Evolutionary conservation across 495 filamentous ascomycete species (phyloP), one percentile per base, ranked within the genome.

Genomic region (Rhypophila decipiens): DNA sequence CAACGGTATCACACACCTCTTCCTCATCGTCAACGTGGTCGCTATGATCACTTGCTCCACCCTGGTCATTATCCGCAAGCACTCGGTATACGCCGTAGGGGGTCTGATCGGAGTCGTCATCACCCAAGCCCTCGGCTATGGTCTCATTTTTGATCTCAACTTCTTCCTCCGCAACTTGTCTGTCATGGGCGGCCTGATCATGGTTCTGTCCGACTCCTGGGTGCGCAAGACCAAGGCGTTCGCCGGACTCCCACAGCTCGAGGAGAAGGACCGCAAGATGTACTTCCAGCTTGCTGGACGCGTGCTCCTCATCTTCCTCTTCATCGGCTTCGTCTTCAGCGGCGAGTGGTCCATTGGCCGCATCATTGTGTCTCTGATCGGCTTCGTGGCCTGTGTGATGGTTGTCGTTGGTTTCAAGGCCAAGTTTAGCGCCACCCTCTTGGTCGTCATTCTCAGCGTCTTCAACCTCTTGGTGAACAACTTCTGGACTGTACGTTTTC

Each of bases 211-310:
- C 15, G 93, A 98, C 72, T 91, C 86, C 40, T 97, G 90, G 90
- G 88, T 96, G 59, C 85, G 91, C 66, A 96, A 96, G 80, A 85
- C 82, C 66, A 96, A 96, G 71, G 90, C 90, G 11, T 95, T 95
- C 36, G 93, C 93, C 21, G 93, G 93, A 34, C 74, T 98, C 47
- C 93, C 93, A 43, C 80, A 87, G 70, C 76, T 97, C 19, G 91
- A 96, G 57, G 93, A 98, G 77, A 96, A 96, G 80, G 94, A 98
- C 66, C 85, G 88, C 65, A 98, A 97, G 78, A 96, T 96, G 88
- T 98, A 98, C 75, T 90, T 98, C 70, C 93, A 97, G 77, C 83
- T 98, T 43, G 93, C 93, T 44, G 93, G 93, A 20, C 82, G 93
- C 51, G 86, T 98, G n/a, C 76, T 98, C 37, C 74, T 98, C 53